Base-by-base conservation (phyloP, 306 rosid species). In the Argentina anserina region DNA sequence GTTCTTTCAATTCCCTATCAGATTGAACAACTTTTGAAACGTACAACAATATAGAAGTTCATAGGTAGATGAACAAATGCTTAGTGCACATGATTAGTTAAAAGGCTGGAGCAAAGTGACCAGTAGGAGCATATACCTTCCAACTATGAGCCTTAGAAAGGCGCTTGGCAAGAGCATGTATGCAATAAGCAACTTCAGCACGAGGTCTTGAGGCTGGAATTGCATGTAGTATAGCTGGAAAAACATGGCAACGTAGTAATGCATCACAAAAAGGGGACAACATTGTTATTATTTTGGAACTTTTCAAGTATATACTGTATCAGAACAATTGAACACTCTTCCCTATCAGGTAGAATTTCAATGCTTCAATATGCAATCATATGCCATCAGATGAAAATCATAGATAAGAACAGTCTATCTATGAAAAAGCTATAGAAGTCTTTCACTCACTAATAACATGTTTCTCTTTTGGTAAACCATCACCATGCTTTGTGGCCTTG, bases 201-300 rank as follows among this genome's bases (percentile, higher is more conserved):
- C 69, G 76, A 43, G 76, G 76, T 28, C 76, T 72, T 29, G 58
- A 28, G 8, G 69, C 68, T 21, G 76, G 33, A 60, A 72, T 67
- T 59, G 76, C 68, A n/a, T 20, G 17, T 41, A 72, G 29, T 58
- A 72, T 43, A 60, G 69, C 76, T 72, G 76, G 18, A 43, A 39
- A 31, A 59, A 60, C 43, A 59, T 6, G 33, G 60, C 1, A n/a
- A 15, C 36, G 36, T 52, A 43, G 23, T 9, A 61, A 15, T 33
- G 10, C 21, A 3, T 17, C 0, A 28, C 33, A 14, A 10, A 8
- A 67, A 4, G 31, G 2, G 28, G 28, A 40, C 11, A 49, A 66
- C 36, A 13, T 21, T 21, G 69, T 23, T 66, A 5, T 41, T 6
- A 31, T 15, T 26, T 25, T 53, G 31, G 4, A 17, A 36, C 34